A percentile compares a stretch with the other conserved stretches of the same genome.
Evolutionary conservation across 2,329 filamentous ascomycete genomes (phyloP).

Genomic region (Zymoseptoria pseudotritici): DNA sequence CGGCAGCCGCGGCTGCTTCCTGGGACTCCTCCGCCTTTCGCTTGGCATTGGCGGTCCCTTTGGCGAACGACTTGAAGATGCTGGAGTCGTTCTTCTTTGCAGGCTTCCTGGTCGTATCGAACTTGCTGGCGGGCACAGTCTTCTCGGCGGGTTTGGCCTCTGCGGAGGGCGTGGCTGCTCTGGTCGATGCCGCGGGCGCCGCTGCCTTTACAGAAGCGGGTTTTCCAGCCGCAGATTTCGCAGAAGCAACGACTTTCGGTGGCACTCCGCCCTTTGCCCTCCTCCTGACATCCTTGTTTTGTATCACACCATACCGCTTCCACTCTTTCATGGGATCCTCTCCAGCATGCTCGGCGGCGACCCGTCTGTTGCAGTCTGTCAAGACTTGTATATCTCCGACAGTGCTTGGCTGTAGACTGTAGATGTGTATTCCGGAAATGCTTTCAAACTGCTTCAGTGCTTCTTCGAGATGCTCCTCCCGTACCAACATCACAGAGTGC

Average conservation of each 20-base stretch:
- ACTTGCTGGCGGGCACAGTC: constrained; percentile 23
- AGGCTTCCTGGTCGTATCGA: constrained; percentile 30
- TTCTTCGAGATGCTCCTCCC: constrained; percentile 30
- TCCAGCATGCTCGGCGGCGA: constrained; percentile 47
- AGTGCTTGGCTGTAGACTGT: constrained; percentile 68
- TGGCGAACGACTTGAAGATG: constrained; percentile 75
- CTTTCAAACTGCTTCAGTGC: constrained; percentile 60
- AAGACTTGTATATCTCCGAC: constrained; percentile 62
- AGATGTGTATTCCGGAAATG: constrained; percentile 76
- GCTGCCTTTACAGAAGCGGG: constrained; percentile 8
- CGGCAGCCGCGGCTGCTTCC: constrained; percentile 31
- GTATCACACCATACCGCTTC: constrained; percentile 64
- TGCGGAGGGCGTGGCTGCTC: constrained; percentile 4
- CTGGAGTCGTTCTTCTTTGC: constrained; percentile 53
- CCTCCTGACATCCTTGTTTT: constrained; percentile 61
- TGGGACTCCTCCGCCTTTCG: constrained; percentile 40
- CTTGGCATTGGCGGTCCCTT: constrained; percentile 40
- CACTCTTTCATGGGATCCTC: constrained; percentile 54
- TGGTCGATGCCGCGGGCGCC: constrained; percentile 6
- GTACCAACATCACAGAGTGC: constrained; percentile 22
- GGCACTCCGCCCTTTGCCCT: constrained; percentile 36
- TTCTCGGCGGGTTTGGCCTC: constrained; percentile 17
- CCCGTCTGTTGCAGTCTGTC: constrained; percentile 59
- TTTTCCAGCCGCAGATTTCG: constrained; percentile 8
- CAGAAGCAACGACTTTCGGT: constrained; percentile 18